Base-by-base conservation (phyloP, 345 rosid species). In the Cardamine resedifolia region DNA sequence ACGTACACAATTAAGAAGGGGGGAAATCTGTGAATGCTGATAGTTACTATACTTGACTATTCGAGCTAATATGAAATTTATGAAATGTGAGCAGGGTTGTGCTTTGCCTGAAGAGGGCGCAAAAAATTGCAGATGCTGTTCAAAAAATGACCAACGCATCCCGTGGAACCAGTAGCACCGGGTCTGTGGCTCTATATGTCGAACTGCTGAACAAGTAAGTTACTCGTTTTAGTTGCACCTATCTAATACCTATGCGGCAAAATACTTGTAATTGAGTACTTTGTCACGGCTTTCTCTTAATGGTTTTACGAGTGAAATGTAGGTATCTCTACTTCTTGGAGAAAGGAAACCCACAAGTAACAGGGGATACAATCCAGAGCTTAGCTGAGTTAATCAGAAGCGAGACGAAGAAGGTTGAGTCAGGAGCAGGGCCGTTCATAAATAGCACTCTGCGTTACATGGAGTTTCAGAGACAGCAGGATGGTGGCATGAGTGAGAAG, bases 291-390 rank as follows among this genome's bases (percentile, higher is more conserved):
- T 55, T 23, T 64, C 10, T 53, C 56, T 49, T 12, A 58, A 74
- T 47, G 33, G 57, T 34, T 10, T 64, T 31, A 14, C 16, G 53
- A 14, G 27, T 64, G 48, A 50, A 58, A 50, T 78, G 77, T 78
- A 94, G 98, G 87, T 89, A 91, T 73, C 86, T 94, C 31, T 94
- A 91, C 75, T 94, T 88, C 85, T 84, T 83, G 15, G 98, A 94
- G 90, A 94, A 94, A 80, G 98, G 95, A 56, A 89, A 84, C 73
- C 79, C 87, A 14, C 90, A 86, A 74, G 85, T 91, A 59, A 89
- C 77, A 4, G 85, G 75, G 2, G 88, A 79, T 68, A 85, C 86
- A 70, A 86, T 94, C 80, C 88, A 89, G 73, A 81, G 91, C 84
- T 81, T 94, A 68, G 81, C 88, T 45, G 96, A 94, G 79, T 68